Evolutionary conservation across 805 yeast genomes (phyloP).

Genomic region (Wickerhamomyces kurtzmanii): DNA sequence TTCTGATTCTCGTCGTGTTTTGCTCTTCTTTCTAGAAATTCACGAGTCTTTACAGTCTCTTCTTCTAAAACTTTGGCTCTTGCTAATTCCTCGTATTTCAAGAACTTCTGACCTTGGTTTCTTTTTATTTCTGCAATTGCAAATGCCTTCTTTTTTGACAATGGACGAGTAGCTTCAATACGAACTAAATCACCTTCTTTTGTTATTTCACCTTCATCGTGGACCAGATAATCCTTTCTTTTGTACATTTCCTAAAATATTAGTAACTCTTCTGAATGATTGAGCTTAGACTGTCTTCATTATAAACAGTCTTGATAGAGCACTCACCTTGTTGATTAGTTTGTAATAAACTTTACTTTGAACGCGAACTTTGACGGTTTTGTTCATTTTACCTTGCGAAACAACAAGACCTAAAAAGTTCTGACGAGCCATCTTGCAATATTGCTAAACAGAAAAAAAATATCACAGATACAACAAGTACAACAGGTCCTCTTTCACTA

Average conservation of each 20-base stretch:
- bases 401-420: conserved; percentile 88
- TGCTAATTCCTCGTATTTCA: conserved; percentile 66
- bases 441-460: too few species aligned
- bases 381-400: conserved; percentile 93
- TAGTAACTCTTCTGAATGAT: not conserved
- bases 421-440: conserved; percentile 78
- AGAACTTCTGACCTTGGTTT: conserved; percentile 89
- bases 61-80: conserved; percentile 56
- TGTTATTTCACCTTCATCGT: conserved; percentile 86
- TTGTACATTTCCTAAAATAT: conserved; percentile 44
- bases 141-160: conserved; percentile 74
- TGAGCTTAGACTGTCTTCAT: not conserved
- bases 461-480: too few species aligned
- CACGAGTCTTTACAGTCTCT: conserved; percentile 45
- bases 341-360: conserved; percentile 67
- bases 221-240: conserved; percentile 81
- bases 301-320: not conserved
- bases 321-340: conserved; percentile 43
- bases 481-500: too few species aligned
- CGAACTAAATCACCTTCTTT: conserved; percentile 95
- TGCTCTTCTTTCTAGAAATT: conserved; percentile 42
- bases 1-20: conserved; percentile 17
- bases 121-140: conserved; percentile 87
- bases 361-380: conserved; percentile 90
- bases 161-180: conserved; percentile 80